phyloP scores from a whole-genome alignment of 176 grass and related monocot genomes.

The Phragmites australis region DNA sequence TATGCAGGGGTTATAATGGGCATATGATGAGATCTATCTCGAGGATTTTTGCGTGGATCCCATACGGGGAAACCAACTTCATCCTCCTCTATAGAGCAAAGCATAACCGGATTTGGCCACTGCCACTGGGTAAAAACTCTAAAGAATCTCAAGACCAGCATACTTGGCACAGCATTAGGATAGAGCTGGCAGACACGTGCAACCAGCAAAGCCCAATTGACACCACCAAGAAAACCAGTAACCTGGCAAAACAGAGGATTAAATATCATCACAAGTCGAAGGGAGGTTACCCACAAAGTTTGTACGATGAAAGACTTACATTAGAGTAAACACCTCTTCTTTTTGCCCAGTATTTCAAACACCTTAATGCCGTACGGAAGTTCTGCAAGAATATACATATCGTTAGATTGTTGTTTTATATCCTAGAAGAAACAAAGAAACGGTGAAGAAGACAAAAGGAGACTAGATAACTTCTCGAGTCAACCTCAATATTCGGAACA shows the following conservation, averaged over 20 bases:
- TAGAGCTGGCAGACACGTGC: constrained; percentile 91
- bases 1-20: constrained; percentile 98
- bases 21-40: constrained; percentile 87
- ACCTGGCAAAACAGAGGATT: constrained; percentile 48
- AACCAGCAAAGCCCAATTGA: constrained; percentile 91
- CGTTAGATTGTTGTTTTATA: constrained; percentile 12
- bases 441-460: not conserved
- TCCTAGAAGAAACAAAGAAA: constrained; percentile 22
- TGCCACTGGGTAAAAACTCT: constrained; percentile 89
- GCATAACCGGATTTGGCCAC: constrained; percentile 97
- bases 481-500: constrained; percentile 90
- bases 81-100: constrained; percentile 87
- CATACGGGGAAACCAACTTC: constrained; percentile 88
- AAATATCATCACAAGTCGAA: not conserved
- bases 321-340: constrained; percentile 92
- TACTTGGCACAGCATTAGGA: constrained; percentile 92
- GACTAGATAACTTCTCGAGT: constrained; percentile 1
- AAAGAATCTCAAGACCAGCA: constrained; percentile 92
- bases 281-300: not conserved
- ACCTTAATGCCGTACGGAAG: constrained; percentile 78
- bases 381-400: constrained; percentile 52
- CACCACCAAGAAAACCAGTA: constrained; percentile 95
- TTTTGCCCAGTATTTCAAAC: constrained; percentile 94
- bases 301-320: constrained; percentile 42
- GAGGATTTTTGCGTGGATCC: constrained; percentile 91